phyloP scores from a whole-genome alignment of 2,329 filamentous ascomycete species.

The Fusarium setosum region DNA sequence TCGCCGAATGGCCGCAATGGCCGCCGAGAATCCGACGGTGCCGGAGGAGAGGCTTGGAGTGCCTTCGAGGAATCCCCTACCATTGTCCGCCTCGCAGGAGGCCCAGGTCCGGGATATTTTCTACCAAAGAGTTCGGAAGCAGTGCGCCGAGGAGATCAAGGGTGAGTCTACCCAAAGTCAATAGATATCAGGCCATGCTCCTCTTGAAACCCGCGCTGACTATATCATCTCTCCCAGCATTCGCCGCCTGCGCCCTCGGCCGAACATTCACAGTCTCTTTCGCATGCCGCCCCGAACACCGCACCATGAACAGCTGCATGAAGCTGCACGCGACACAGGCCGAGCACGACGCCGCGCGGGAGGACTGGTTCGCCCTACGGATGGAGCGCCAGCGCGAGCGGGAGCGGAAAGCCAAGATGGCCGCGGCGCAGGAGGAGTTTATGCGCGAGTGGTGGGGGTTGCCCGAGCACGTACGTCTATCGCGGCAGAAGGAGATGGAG shows the following conservation, averaged over 20 bases:
- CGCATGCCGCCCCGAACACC: slow-evolving; percentile 82
- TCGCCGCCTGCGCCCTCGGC: slow-evolving; percentile 88
- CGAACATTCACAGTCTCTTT: slow-evolving; percentile 91
- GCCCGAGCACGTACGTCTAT: slow-evolving; percentile 65
- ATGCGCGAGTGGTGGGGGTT: slow-evolving; percentile 76
- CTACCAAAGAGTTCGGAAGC: slow-evolving; percentile 79
- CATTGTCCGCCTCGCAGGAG: slow-evolving; percentile 85
- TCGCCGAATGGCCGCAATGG: slow-evolving; percentile 48
- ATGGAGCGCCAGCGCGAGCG: slow-evolving; percentile 76
- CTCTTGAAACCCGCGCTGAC: not conserved
- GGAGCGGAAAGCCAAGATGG: slow-evolving; percentile 70
- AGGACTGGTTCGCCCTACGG: slow-evolving; percentile 90
- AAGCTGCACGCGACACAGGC: slow-evolving; percentile 83
- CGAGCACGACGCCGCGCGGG: slow-evolving; percentile 87
- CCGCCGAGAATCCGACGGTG: slow-evolving; percentile 47
- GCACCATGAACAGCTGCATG: slow-evolving; percentile 96
- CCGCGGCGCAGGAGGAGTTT: slow-evolving; percentile 72
- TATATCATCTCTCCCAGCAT: slow-evolving; percentile 66
- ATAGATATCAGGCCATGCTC: slow-evolving; percentile 13
- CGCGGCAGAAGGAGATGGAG: slow-evolving; percentile 60
- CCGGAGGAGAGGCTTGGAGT: slow-evolving; percentile 53
- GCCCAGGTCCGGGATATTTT: slow-evolving; percentile 84
- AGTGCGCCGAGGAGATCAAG: slow-evolving; percentile 84
- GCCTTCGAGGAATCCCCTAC: slow-evolving; percentile 81
- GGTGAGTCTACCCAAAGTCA: slow-evolving; percentile 58